Evolutionary conservation across 2,329 filamentous ascomycete species (phyloP), one percentile per base, ranked within the genome.

Genomic region (Colletotrichum tropicicola): DNA sequence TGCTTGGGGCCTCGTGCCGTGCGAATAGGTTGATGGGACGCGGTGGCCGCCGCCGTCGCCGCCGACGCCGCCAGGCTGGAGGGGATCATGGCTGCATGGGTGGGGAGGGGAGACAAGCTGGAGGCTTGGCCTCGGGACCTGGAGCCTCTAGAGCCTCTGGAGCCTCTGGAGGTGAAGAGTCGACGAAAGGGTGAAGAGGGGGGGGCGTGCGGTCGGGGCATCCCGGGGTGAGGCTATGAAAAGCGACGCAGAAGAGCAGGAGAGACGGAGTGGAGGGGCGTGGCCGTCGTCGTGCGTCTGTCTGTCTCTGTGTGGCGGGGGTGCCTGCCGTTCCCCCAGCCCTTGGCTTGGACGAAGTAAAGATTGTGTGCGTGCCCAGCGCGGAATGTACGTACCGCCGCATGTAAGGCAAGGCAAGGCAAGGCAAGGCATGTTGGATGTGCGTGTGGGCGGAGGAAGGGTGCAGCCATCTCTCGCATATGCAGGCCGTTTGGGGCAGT

Each of bases 391-490:
- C 56, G 48, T 65, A 60, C 41, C 41, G 21, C 19, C 25, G 23
- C 45, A 19, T 41, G 28, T 21, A 37, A 47, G 60, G 55, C 32
- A 48, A 44, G 17, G 52, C 27, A 35, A 45, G 19, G 43, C n/a
- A 47, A 57, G 41, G 53, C 21, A 57, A 47, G 41, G 41, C 37
- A 47, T 47, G 52, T 55, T 55, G 52, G 39, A 32, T 45, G 23
- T 43, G 51, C 35, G 51, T 57, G 53, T 57, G 54, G 49, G 62
- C 35, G 58, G 35, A 57, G 51, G 51, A 58, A 57, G 51, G 51
- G 53, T 58, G 63, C 45, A 63, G 59, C 63, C 63, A 66, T 66
- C 63, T 66, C 63, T 52, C 58, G 63, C 63, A 66, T 66, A 66
- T 64, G 63, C 63, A 66, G 51, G 63, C 63, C 37, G 59, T 66